A percentile compares a stretch with the other conserved stretches of the same genome.
Evolutionary conservation across 805 yeast species (phyloP).

Genomic region (Martiniozyma abietophila): DNA sequence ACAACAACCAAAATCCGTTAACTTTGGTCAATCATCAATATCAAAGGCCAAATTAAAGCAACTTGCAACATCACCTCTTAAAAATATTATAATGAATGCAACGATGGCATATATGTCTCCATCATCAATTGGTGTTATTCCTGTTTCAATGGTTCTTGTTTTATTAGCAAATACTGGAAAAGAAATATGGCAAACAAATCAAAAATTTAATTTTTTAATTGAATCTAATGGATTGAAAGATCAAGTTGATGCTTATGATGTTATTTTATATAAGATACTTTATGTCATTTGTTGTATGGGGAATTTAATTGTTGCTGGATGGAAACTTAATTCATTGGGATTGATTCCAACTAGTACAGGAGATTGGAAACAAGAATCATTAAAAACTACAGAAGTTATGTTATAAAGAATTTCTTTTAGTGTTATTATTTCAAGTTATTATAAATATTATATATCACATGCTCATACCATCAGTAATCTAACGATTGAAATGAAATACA

Average conservation of each 20-base stretch:
- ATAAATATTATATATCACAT: conserved; percentile 4
- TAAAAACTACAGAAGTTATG: conserved; percentile 51
- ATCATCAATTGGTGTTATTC: conserved; percentile 77
- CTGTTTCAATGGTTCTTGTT: conserved; percentile 84
- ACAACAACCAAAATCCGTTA: conserved; percentile 8
- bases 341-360: conserved; percentile 77
- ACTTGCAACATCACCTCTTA: conserved; percentile 72
- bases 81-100: conserved; percentile 78
- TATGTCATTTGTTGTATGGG: conserved; percentile 35
- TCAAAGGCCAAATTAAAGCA: conserved; percentile 76
- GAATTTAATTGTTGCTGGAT: conserved; percentile 65
- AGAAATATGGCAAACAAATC: conserved; percentile 51
- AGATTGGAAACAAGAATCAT: conserved; percentile 90
- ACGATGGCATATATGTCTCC: conserved; percentile 93
- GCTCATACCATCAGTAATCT: too few species aligned
- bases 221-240: conserved; percentile 9
- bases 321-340: conserved; percentile 84
- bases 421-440: background rate
- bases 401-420: conserved; percentile 11
- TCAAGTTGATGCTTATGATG: conserved; percentile 16
- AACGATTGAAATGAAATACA: conserved; percentile 11
- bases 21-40: conserved; percentile 26
- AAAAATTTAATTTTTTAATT: conserved; percentile 36
- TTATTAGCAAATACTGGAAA: conserved; percentile 68
- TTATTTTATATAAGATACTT: conserved; percentile 18